phyloP scores from a whole-genome alignment of 1,284 basidiomycete genomes.

The Melampsora occidentalis region DNA sequence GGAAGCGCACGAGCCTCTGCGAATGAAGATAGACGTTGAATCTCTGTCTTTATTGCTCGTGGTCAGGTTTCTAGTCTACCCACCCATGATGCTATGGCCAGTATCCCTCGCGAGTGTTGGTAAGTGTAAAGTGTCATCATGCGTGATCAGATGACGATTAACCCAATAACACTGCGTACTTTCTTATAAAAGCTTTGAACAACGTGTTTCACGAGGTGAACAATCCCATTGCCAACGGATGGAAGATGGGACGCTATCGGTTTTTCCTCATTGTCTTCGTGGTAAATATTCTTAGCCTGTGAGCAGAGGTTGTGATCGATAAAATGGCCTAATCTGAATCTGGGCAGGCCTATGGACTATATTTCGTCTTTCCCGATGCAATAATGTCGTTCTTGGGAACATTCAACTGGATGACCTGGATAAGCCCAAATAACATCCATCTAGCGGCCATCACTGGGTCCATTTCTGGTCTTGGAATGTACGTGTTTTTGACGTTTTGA shows the following conservation, averaged over 20 bases:
- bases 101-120: constrained; percentile 57
- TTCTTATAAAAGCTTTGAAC: constrained; percentile 23
- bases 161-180: constrained; percentile 12
- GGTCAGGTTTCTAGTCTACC: constrained; percentile 56
- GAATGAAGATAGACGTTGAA: not conserved
- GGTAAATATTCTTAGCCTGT: not conserved
- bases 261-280: constrained; percentile 35
- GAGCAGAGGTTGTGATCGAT: no score
- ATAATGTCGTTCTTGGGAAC: constrained; percentile 56
- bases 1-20: not conserved
- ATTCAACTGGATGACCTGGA: constrained; percentile 66
- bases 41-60: not conserved
- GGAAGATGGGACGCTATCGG: constrained; percentile 36
- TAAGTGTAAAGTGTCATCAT: constrained; percentile 33
- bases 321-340: not conserved
- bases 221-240: constrained; percentile 27
- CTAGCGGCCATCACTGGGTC: constrained; percentile 44
- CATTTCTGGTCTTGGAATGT: constrained; percentile 36
- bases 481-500: not conserved
- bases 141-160: constrained; percentile 46
- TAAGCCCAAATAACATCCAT: constrained; percentile 50
- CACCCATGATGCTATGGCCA: constrained; percentile 56
- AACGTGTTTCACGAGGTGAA: constrained; percentile 32
- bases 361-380: constrained; percentile 46
- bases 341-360: constrained; percentile 42